Percentiles rank a stretch among this genome's conserved stretches.
Conservation (phyloP, 164 flowering plant species). For the Nymphaea thermarum region DNA sequence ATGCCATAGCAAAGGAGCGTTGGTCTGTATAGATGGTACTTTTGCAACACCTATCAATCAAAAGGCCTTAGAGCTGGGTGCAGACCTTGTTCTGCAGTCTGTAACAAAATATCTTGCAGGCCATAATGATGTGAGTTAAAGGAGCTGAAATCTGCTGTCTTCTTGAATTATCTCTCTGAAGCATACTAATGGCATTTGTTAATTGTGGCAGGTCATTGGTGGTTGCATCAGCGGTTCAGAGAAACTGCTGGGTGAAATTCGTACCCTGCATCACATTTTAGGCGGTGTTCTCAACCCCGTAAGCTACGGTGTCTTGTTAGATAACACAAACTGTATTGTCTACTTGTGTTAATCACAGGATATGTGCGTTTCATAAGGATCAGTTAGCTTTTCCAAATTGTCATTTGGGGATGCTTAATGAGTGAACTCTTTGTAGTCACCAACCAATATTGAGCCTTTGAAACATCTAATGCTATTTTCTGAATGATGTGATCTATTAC, state of each 20-base stretch:
- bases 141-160: neutral
- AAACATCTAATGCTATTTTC: no score
- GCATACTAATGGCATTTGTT: neutral
- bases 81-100: constrained; percentile 89
- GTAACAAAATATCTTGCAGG: constrained; percentile 87
- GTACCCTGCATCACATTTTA: constrained; percentile 73
- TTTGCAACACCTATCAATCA: constrained; percentile 97
- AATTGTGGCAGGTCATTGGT: constrained; percentile 57
- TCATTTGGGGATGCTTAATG: no score
- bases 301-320: constrained; percentile 12
- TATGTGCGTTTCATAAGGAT: no score
- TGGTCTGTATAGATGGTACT: constrained; percentile 89
- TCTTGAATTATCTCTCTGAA: neutral
- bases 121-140: constrained; percentile 70
- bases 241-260: constrained; percentile 47
- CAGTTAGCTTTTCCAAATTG: no score
- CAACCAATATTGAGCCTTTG: no score
- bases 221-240: constrained; percentile 86
- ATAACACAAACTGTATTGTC: no score
- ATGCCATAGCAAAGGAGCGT: constrained; percentile 77
- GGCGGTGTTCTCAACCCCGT: constrained; percentile 94
- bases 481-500: no score
- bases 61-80: constrained; percentile 90
- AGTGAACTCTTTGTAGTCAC: no score
- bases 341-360: no score